Percentiles rank a stretch among this genome's conserved stretches.
These are phyloP conservation scores for Aspergillus awamori DNA, from an alignment of 2,329 filamentous ascomycete species.

Conservation along the genomic window DNA sequence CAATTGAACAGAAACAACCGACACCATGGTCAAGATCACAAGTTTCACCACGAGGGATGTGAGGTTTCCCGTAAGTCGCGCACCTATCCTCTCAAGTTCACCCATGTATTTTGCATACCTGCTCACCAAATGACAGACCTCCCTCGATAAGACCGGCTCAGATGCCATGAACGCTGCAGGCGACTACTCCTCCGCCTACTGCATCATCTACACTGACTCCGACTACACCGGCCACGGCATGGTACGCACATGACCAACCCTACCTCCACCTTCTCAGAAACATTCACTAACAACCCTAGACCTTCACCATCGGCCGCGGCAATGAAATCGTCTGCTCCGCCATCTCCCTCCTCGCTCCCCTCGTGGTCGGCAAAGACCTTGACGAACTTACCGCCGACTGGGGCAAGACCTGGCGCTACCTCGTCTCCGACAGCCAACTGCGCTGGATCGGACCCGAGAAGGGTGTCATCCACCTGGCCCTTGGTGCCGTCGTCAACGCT, in stretches of 20 bases:
- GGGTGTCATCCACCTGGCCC: conserved; percentile 88
- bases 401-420: conserved; percentile 86
- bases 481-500: conserved; percentile 86
- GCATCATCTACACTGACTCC: conserved; percentile 81
- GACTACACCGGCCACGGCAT: conserved; percentile 45
- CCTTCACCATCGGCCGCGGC: conserved; percentile 63
- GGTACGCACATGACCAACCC: conserved; percentile 29
- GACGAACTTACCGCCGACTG: conserved; percentile 76
- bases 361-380: conserved; percentile 74
- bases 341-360: conserved; percentile 75
- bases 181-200: conserved; percentile 94
- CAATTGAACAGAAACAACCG: conserved; percentile 3
- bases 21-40: conserved; percentile 66
- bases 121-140: conserved; percentile 60
- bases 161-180: conserved; percentile 96
- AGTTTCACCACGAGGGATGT: conserved; percentile 73
- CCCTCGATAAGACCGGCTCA: conserved; percentile 91
- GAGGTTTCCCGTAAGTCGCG: conserved; percentile 63
- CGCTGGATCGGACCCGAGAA: conserved; percentile 95
- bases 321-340: conserved; percentile 91
- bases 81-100: background rate
- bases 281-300: conserved; percentile 31
- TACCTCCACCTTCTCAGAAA: background rate
- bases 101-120: background rate
- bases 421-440: conserved; percentile 87